phyloP scores from a whole-genome alignment of 805 yeast species.

The Dipodascus geniculatus region DNA sequence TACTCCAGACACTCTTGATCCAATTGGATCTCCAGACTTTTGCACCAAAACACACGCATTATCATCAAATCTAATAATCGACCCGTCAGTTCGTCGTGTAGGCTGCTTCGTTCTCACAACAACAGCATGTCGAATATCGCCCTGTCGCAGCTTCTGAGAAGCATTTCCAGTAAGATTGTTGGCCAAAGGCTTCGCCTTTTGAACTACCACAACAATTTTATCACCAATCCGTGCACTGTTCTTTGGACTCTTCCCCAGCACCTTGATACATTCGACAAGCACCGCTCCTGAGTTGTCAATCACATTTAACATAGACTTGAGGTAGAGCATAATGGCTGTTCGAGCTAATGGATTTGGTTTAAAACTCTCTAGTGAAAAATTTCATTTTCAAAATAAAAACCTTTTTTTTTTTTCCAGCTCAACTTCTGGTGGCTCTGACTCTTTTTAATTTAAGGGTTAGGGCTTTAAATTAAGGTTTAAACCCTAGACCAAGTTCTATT shows the following conservation, averaged over 20 bases:
- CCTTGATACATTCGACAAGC: constrained; percentile 91
- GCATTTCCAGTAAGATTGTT: constrained; percentile 62
- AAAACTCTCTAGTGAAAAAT: not conserved
- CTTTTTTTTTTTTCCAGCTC: no score
- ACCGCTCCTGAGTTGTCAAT: constrained; percentile 96
- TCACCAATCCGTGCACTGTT: constrained; percentile 77
- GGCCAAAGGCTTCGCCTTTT: constrained; percentile 72
- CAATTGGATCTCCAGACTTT: constrained; percentile 87
- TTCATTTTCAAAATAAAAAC: no score
- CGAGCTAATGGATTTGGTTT: no score
- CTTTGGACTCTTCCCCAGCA: constrained; percentile 76
- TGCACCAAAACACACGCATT: constrained; percentile 94
- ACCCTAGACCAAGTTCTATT: no score
- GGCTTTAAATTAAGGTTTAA: no score
- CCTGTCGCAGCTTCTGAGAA: constrained; percentile 77
- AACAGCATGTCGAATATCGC: constrained; percentile 92
- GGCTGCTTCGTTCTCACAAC: constrained; percentile 85
- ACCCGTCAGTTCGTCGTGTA: constrained; percentile 73
- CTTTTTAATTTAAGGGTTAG: not conserved
- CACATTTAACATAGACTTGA: constrained; percentile 78
- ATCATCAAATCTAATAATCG: constrained; percentile 80
- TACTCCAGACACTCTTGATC: constrained; percentile 81
- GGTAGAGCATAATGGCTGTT: constrained; percentile 54
- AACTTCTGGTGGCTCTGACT: not conserved
- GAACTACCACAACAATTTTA: constrained; percentile 86